Evolutionary conservation across 306 rosid genomes (phyloP).

Genomic region (Cicer judaicum): DNA sequence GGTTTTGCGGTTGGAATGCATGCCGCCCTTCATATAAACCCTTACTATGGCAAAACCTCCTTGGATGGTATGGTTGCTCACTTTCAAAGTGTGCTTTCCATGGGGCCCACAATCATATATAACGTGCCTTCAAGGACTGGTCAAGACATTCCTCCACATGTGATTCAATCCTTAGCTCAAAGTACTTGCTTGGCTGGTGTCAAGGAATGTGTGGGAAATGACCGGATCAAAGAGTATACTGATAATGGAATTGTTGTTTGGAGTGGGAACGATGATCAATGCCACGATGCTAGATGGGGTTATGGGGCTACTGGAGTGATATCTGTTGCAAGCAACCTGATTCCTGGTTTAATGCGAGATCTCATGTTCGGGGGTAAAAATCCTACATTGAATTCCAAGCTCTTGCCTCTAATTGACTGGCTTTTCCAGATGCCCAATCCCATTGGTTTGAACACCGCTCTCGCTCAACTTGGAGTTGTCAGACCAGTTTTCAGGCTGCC

Average conservation of each 20-base stretch:
- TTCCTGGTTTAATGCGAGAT: slow-evolving; percentile 82
- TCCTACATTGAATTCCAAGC: slow-evolving; percentile 63
- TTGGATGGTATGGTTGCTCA: slow-evolving; percentile 76
- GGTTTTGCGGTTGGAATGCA: slow-evolving; percentile 99
- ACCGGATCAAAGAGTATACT: slow-evolving; percentile 70
- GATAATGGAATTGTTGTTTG: slow-evolving; percentile 70
- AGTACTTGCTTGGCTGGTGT: slow-evolving; percentile 82
- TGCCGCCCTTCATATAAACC: slow-evolving; percentile 96
- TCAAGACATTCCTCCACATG: slow-evolving; percentile 91
- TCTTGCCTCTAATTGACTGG: slow-evolving; percentile 82
- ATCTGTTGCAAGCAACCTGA: slow-evolving; percentile 85
- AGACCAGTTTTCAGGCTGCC: slow-evolving; percentile 97
- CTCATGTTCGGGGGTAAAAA: slow-evolving; percentile 79
- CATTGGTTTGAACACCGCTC: slow-evolving; percentile 87
- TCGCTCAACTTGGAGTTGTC: slow-evolving; percentile 92
- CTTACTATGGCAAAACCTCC: slow-evolving; percentile 95
- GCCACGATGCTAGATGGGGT: slow-evolving; percentile 93
- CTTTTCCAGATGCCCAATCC: slow-evolving; percentile 92
- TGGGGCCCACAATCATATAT: slow-evolving; percentile 93
- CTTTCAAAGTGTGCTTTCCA: slow-evolving; percentile 72
- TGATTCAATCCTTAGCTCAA: slow-evolving; percentile 61
- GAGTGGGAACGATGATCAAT: slow-evolving; percentile 95
- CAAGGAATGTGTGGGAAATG: slow-evolving; percentile 92
- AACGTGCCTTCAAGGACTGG: slow-evolving; percentile 94
- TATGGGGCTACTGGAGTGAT: slow-evolving; percentile 93